Evolutionary conservation across 257 asterid species (phyloP).

Genomic region (Solanum dulcamara): DNA sequence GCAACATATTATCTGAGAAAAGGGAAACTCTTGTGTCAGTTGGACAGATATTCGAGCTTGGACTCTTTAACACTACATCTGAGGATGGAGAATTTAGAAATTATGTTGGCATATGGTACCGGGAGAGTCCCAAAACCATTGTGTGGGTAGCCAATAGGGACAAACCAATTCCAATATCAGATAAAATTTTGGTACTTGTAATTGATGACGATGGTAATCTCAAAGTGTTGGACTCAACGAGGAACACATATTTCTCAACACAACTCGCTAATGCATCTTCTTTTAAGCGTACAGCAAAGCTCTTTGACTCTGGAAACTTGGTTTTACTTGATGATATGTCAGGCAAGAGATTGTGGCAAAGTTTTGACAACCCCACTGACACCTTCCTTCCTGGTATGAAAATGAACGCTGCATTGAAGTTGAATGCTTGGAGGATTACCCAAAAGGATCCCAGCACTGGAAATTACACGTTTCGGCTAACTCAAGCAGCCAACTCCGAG

Average conservation of each 20-base stretch:
- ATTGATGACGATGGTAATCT: constrained; percentile 14
- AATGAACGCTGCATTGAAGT: neutral
- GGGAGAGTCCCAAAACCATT: neutral
- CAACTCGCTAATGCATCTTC: neutral
- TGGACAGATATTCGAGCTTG: constrained; percentile 19
- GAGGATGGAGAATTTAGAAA: neutral
- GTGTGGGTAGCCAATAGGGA: constrained; percentile 35
- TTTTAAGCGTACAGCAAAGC: constrained; percentile 9
- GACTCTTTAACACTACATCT: constrained; percentile 5
- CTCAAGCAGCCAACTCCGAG: neutral
- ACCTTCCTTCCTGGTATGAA: constrained; percentile 30
- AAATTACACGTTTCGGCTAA: neutral
- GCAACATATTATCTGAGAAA: neutral
- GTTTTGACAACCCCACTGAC: constrained; percentile 19
- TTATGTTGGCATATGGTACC: constrained; percentile 27
- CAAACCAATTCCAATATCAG: neutral
- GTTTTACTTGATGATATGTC: constrained; percentile 4
- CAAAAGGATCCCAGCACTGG: constrained; percentile 9
- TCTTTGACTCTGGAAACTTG: constrained; percentile 26
- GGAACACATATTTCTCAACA: neutral
- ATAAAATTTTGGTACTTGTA: constrained; percentile 3
- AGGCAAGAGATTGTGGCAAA: constrained; percentile 16
- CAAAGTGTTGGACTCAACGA: neutral
- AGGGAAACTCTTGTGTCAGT: constrained; percentile 18
- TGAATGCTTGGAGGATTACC: constrained; percentile 12